Evolutionary conservation across 768 basidiomycete species (phyloP), one percentile per base, ranked within the genome.

Genomic region (Termitomyces eurrhizus): DNA sequence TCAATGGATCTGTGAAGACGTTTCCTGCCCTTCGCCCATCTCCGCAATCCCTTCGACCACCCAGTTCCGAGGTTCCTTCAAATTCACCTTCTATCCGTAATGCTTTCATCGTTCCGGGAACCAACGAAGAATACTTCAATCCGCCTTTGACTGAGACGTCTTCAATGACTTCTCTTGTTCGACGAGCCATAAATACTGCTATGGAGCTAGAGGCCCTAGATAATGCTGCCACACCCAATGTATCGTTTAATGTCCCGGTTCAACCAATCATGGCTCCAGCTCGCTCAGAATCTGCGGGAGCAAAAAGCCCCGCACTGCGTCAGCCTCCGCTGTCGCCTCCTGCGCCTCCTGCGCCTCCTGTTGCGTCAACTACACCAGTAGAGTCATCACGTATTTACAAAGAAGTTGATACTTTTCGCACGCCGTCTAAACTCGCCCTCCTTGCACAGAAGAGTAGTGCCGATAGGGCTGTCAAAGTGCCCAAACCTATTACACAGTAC

Each of bases 11-110:
- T 29, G 78, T 88, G n/a, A 82, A 85, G 65, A 91, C 90, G 1
- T 92, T 87, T 67, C 87, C 89, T 26, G 79, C 68, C 18, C 77
- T 91, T 62, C 85, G 90, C 18, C 90, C 89, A n/a, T 80, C 86
- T 32, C 69, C 84, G 3, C 78, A 82, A 52, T 91, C 89, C 16
- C 67, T 75, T 26, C 67, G 70, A 36, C 73, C 76, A 12, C 70
- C 74, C 18, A 78, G 73, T 63, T 74, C 78, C n/a, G 63, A 70
- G 37, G 68, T 65, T 1, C 73, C 77, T 33, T 67, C 68, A 1
- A 69, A 62, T 26, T 29, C n/a, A 33, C 58, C 58, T 13, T 58
- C 61, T 58, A 67, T 64, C 63, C 60, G 71, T 68, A 64, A 75
- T 56, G 56, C 67, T 59, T 51, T 64, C 61, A 62, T 72, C 48